phyloP scores from a whole-genome alignment of 768 basidiomycete species.

The Macrolepiota dolichaula region DNA sequence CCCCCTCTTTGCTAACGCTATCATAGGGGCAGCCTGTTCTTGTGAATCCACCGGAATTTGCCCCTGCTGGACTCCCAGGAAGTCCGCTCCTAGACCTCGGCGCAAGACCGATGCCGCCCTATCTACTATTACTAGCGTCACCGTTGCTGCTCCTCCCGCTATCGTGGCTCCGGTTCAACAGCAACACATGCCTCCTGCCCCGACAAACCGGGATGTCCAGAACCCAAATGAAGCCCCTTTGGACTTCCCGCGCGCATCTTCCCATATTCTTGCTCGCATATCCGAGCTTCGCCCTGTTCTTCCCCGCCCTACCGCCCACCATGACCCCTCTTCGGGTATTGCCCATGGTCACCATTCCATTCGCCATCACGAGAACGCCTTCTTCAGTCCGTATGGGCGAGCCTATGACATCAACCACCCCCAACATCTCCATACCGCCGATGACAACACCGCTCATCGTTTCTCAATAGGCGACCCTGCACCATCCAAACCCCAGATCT shows the following conservation, averaged over 20 bases:
- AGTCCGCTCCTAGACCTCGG: constrained; percentile 32
- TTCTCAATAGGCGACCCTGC: constrained; percentile 17
- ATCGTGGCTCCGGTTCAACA: constrained; percentile 9
- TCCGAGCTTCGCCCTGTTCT: constrained; percentile 68
- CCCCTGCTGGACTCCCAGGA: constrained; percentile 55
- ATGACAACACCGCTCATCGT: constrained; percentile 13
- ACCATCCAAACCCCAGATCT: constrained; percentile 19
- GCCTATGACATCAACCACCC: constrained; percentile 49
- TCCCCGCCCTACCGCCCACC: constrained; percentile 49
- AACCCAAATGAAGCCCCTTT: background rate
- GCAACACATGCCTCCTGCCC: background rate
- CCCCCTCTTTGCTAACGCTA: constrained; percentile 41
- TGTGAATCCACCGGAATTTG: constrained; percentile 55
- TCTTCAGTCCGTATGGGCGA: constrained; percentile 65
- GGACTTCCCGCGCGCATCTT: constrained; percentile 25
- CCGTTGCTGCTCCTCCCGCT: constrained; percentile 9
- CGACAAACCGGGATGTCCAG: constrained; percentile 3
- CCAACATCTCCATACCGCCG: constrained; percentile 25
- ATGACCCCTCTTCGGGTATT: constrained; percentile 44
- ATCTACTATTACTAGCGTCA: background rate
- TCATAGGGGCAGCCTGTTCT: constrained; percentile 42
- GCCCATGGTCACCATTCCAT: constrained; percentile 32
- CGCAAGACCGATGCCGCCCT: constrained; percentile 17
- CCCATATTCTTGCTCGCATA: constrained; percentile 57
- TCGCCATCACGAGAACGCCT: constrained; percentile 48